phyloP scores from a whole-genome alignment of 129 eudicot genomes.

The Flaveria sonorensis region DNA sequence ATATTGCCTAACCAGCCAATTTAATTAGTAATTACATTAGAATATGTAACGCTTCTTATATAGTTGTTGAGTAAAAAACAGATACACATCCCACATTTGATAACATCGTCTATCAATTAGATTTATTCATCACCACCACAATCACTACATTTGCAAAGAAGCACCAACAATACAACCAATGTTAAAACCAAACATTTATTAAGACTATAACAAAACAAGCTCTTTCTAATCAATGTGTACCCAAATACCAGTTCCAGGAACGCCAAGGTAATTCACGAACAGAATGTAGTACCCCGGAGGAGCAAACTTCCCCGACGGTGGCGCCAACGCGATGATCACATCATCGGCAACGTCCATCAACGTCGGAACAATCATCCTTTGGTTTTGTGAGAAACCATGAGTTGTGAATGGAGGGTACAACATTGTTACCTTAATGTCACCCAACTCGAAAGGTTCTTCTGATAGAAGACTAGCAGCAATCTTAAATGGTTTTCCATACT shows the following conservation, averaged over 20 bases:
- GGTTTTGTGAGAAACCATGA: constrained; percentile 74
- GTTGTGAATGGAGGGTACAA: constrained; percentile 74
- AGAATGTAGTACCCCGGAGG: constrained; percentile 82
- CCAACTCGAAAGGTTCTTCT: neutral
- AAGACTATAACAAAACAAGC: too few relatives aligned
- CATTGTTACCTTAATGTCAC: constrained; percentile 53
- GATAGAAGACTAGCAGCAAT: constrained; percentile 4
- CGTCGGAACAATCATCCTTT: constrained; percentile 49
- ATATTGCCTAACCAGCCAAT: too few relatives aligned
- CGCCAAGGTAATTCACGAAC: constrained; percentile 55
- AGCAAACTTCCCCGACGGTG: constrained; percentile 60
- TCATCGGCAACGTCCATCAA: neutral
- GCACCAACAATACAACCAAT: too few relatives aligned
- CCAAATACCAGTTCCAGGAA: constrained; percentile 78
- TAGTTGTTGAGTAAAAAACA: too few relatives aligned
- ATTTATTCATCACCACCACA: too few relatives aligned
- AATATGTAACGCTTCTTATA: too few relatives aligned
- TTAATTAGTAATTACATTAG: too few relatives aligned
- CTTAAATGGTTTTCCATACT: constrained; percentile 42
- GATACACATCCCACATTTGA: too few relatives aligned
- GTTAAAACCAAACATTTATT: too few relatives aligned
- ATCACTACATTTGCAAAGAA: too few relatives aligned
- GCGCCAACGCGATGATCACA: constrained; percentile 42
- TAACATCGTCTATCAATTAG: too few relatives aligned
- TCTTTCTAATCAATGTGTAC: constrained; percentile 43